Conservation (phyloP, 768 basidiomycete genomes). For the Suillus brevipes region DNA sequence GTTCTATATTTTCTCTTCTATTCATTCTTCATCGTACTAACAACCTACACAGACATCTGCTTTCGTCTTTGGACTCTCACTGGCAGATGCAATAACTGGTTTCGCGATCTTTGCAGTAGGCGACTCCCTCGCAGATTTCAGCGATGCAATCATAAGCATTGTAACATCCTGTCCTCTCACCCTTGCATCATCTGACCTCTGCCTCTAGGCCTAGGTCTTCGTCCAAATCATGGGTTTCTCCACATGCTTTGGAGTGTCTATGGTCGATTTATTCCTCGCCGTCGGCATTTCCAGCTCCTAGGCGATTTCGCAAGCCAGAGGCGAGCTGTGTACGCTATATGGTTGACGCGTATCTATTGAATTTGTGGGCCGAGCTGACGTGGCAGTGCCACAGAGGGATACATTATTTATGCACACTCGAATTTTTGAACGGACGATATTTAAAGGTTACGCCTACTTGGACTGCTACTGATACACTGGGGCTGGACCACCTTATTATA, state of each 20-base stretch:
- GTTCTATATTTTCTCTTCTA: conserved; percentile 14
- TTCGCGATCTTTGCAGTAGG: conserved; percentile 95
- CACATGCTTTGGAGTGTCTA: conserved; percentile 89
- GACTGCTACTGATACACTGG: not conserved
- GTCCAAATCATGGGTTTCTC: conserved; percentile 94
- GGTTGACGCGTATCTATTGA: conserved; percentile 71
- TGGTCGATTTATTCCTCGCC: conserved; percentile 88
- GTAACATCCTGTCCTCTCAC: conserved; percentile 37
- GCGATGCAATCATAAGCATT: conserved; percentile 90
- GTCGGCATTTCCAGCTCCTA: conserved; percentile 91
- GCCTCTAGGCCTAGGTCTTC: conserved; percentile 71
- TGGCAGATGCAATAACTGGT: conserved; percentile 94
- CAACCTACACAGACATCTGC: conserved; percentile 71
- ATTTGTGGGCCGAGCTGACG: conserved; percentile 77
- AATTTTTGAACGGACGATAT: not conserved
- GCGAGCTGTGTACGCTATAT: conserved; percentile 68
- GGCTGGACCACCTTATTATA: not conserved
- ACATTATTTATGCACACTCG: not conserved
- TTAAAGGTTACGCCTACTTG: not conserved
- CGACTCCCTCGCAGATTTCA: conserved; percentile 89
- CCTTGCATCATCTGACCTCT: not conserved
- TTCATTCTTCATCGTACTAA: conserved; percentile 11
- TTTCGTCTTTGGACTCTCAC: conserved; percentile 90
- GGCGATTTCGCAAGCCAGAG: conserved; percentile 60
- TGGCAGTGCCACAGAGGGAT: conserved; percentile 1